Evolutionary conservation across 2,329 filamentous ascomycete genomes (phyloP), one percentile per base, ranked within the genome.

Genomic region (Ophiostoma perfectum): DNA sequence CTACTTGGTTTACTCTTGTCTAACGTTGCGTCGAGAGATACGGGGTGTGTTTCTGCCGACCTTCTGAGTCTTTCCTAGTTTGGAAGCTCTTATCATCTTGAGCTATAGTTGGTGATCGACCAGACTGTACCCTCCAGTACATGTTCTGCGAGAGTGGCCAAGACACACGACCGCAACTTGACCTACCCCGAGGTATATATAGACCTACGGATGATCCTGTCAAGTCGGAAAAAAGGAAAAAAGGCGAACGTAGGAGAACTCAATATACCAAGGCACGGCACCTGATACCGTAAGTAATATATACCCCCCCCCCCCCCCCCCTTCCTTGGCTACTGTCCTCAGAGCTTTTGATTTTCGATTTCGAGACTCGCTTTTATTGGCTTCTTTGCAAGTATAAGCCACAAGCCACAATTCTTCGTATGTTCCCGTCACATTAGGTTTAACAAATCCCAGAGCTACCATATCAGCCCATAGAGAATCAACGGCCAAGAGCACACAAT

Each of bases 1-100:
- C 16, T 27, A 58, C 18, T 18, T 36, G 18, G 52, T 12, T 27
- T 36, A 60, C 14, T 27, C 18, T 5, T 60, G 55, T 60, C 27
- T 12, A 38, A 60, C 55, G 55, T 60, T 60, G 55, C 55, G 55
- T 60, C 27, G 55, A 60, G 4, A 60, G 55, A 60, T 60, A 60
- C 27, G 18, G 27, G 16, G 55, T n/a, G 55, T 60, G 27, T 38
- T 12, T 12, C 14, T 14, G 2, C 11, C 38, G 55, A 6, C 27
- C 11, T 27, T 60, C 11, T 27, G 14, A 36, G 27, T 36, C 55
- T 60, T 60, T 38, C 55, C 55, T 38, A 60, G 11, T 38, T 60
- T 18, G 55, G 55, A 36, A 60, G 55, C 27, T 60, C 55, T 36
- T 60, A 60, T 60, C 55, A 12, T 60, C 11, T 60, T 38, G 18